Evolutionary conservation across 2,329 filamentous ascomycete species (phyloP), one percentile per base, ranked within the genome.

Genomic region (Apiospora malaysiana): DNA sequence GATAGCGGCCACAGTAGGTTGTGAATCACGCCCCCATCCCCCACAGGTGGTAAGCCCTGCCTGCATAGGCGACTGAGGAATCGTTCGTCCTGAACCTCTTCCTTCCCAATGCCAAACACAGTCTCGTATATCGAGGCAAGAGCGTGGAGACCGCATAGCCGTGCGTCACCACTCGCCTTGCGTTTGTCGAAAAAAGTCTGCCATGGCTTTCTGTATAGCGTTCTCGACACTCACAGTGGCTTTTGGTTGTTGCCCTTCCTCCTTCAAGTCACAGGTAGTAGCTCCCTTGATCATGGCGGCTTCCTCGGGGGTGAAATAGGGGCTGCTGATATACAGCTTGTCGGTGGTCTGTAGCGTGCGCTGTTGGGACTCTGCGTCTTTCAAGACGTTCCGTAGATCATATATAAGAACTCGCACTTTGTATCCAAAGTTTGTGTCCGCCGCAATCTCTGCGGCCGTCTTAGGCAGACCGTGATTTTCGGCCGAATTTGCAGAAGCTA

Each of bases 71-170:
- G 70, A 5, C 66, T 40, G 21, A 69, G 65, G 37, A 73, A 73
- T 8, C 37, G 66, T 43, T 72, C 70, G 8, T 74, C 68, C 2
- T 63, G 21, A 3, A 73, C 63, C 21, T 72, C 71, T 23, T 56
- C 63, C 21, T 49, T n/a, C 18, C 49, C 16, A 27, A 74, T 68
- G 1, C 71, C 71, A 66, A 74, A 74, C 25, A 72, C 40, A 0
- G 65, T 46, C 63, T 71, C 65, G 68, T 73, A 74, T 2, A 72
- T 23, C 5, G 73, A 71, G 21, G 69, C 75, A 71, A 78, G 75
- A 66, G 77, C 77, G 72, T 78, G 78, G 10, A 77, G 75, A 47
- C 77, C 77, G 66, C 74, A 78, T 12, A 77, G 77, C 68, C 77
- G 66, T 14, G 72, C 70, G 70, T 79, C 78, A 18, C 76, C 76